A percentile compares a stretch with the other conserved stretches of the same genome.
phyloP scores from a whole-genome alignment of 2,329 filamentous ascomycete genomes.

The Neofusicoccum ribis region DNA sequence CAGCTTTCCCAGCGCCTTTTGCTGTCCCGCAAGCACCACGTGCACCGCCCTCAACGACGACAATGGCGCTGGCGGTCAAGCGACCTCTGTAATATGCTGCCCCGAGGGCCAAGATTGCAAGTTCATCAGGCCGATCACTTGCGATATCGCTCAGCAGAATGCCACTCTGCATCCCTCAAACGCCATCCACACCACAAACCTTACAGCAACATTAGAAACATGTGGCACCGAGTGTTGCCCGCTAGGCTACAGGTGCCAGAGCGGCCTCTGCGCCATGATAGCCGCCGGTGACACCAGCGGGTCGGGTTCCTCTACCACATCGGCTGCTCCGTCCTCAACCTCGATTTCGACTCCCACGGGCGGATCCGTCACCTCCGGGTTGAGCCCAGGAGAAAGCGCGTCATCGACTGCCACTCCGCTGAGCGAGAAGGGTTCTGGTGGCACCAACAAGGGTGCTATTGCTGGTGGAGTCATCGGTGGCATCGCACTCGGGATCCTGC shows the following conservation, averaged over 20 bases:
- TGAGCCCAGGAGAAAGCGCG: slow-evolving; percentile 9
- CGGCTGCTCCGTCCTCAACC: slow-evolving; percentile 13
- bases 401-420: slow-evolving; percentile 31
- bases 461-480: slow-evolving; percentile 41
- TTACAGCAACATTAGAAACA: slow-evolving; percentile 52
- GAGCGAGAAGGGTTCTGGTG: slow-evolving; percentile 15
- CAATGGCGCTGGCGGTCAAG: slow-evolving; percentile 48
- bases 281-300: slow-evolving; percentile 45
- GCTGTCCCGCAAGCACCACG: slow-evolving; percentile 56
- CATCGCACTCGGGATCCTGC: slow-evolving; percentile 36
- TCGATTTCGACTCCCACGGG: slow-evolving; percentile 8
- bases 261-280: slow-evolving; percentile 49
- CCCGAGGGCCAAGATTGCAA: slow-evolving; percentile 59
- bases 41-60: slow-evolving; percentile 63
- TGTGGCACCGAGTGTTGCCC: slow-evolving; percentile 69
- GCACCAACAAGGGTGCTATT: slow-evolving; percentile 31
- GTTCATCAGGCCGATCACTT: slow-evolving; percentile 64
- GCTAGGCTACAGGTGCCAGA: slow-evolving; percentile 66
- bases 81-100: slow-evolving; percentile 69
- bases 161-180: slow-evolving; percentile 57
- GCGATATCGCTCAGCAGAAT: slow-evolving; percentile 64
- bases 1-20: slow-evolving; percentile 64
- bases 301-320: slow-evolving; percentile 29
- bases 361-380: neutral
- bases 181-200: slow-evolving; percentile 66